Conservation (phyloP, 2,329 filamentous ascomycete species). For the Paradendryphiella salina region DNA sequence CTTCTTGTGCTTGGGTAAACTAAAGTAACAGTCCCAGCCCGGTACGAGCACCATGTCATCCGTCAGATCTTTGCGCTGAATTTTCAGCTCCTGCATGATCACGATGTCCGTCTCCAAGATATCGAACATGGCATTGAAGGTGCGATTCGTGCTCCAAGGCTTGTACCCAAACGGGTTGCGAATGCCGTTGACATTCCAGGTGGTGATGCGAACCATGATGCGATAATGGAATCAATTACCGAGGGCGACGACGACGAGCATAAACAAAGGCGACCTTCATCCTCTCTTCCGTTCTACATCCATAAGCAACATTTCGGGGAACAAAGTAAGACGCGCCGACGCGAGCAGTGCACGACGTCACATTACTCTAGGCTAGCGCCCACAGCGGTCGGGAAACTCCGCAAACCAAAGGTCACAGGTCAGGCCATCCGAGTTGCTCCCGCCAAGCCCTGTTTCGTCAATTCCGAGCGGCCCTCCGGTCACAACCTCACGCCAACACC, state of each 20-base stretch:
- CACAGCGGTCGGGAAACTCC: constrained; percentile 21
- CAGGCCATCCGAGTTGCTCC: constrained; percentile 11
- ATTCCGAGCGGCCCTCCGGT: constrained; percentile 21
- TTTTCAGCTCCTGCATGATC: constrained; percentile 94
- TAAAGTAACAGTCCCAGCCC: constrained; percentile 97
- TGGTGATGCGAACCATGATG: constrained; percentile 75
- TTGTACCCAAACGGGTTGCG: constrained; percentile 59
- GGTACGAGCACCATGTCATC: constrained; percentile 96
- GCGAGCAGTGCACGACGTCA: constrained; percentile 29
- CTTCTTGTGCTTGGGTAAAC: constrained; percentile 90
- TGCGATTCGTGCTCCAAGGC: constrained; percentile 54
- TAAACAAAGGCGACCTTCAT: constrained; percentile 10
- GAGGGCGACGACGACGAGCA: constrained; percentile 12
- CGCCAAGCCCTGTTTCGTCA: constrained; percentile 26
- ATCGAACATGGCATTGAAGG: constrained; percentile 79
- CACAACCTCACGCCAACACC: constrained; percentile 29
- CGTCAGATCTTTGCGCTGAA: constrained; percentile 84
- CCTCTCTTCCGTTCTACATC: constrained; percentile 1
- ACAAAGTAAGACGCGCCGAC: constrained; percentile 11
- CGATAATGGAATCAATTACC: neutral
- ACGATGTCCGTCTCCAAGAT: constrained; percentile 90
- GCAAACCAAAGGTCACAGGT: neutral
- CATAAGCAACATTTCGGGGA: neutral
- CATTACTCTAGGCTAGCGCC: constrained; percentile 20
- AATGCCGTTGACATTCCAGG: constrained; percentile 59